Percentiles rank a stretch among this genome's conserved stretches.
phyloP scores from a whole-genome alignment of 1,284 basidiomycete species.

The Cryptococcus sp. region DNA sequence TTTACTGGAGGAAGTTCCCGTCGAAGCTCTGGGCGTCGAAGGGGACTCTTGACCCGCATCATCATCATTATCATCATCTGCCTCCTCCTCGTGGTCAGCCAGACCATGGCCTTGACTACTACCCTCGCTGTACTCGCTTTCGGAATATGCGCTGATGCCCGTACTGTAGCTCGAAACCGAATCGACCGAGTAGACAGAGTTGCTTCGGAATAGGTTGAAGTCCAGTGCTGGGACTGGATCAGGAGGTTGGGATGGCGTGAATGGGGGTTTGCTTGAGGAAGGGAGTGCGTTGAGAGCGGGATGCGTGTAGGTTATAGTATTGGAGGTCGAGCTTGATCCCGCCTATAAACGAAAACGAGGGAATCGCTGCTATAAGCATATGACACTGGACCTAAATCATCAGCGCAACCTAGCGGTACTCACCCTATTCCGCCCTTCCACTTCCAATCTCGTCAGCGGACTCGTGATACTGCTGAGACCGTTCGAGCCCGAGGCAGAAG shows the following conservation, averaged over 20 bases:
- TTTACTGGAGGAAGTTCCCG: conserved; percentile 1
- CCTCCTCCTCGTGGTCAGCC: conserved; percentile 4
- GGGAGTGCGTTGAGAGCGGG: too few species aligned
- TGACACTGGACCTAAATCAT: too few species aligned
- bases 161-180: conserved; percentile 21
- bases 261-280: background rate
- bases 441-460: conserved; percentile 23
- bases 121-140: conserved; percentile 2
- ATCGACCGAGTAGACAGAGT: conserved; percentile 43
- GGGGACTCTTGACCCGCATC: background rate
- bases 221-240: conserved; percentile 41
- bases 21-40: background rate
- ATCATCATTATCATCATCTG: too few species aligned
- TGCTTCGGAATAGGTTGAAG: conserved; percentile 45
- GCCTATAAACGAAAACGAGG: too few species aligned
- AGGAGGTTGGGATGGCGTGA: conserved; percentile 3
- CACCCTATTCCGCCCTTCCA: conserved; percentile 10
- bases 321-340: conserved; percentile 7
- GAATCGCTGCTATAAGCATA: too few species aligned
- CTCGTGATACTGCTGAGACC: conserved; percentile 19
- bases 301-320: background rate
- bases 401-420: background rate
- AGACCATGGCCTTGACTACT: conserved; percentile 2
- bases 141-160: conserved; percentile 7
- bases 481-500: background rate